Conservation (phyloP, 2,329 filamentous ascomycete species). For the Pseudogymnoascus sp. region DNA sequence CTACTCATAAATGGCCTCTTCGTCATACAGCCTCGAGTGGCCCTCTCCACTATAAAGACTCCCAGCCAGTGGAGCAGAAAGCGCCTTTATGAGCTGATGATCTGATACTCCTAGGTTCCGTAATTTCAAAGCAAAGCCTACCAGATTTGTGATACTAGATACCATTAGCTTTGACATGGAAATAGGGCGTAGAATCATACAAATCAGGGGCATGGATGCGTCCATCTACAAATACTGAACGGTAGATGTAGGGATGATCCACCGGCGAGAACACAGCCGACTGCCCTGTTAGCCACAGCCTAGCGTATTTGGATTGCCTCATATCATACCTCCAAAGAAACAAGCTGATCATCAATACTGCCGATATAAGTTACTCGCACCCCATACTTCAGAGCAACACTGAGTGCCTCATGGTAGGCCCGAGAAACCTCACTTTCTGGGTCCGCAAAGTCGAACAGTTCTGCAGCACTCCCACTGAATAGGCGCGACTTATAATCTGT, state of each 20-base stretch:
- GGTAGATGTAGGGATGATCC: conserved; percentile 85
- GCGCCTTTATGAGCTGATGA: conserved; percentile 84
- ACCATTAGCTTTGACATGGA: neutral
- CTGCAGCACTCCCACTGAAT: conserved; percentile 82
- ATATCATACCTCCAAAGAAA: conserved; percentile 76
- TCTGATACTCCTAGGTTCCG: conserved; percentile 89
- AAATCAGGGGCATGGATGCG: conserved; percentile 90
- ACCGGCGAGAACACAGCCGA: conserved; percentile 82
- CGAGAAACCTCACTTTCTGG: conserved; percentile 73
- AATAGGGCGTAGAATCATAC: conserved; percentile 31
- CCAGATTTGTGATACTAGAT: conserved; percentile 67
- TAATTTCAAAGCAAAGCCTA: conserved; percentile 87
- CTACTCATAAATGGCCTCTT: conserved; percentile 72
- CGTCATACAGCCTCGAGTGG: conserved; percentile 88
- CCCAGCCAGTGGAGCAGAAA: conserved; percentile 80
- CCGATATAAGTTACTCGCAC: conserved; percentile 81
- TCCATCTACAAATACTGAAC: conserved; percentile 93
- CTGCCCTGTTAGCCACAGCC: conserved; percentile 29
- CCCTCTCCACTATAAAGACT: conserved; percentile 88
- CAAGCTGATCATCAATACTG: conserved; percentile 93
- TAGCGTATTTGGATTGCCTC: conserved; percentile 18
- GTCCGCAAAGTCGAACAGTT: conserved; percentile 89
- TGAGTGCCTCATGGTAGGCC: conserved; percentile 68
- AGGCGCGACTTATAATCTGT: conserved; percentile 84
- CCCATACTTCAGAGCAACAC: conserved; percentile 66